These are phyloP conservation scores for Mycena chlorophos DNA, from an alignment of 768 basidiomycete species.

Conservation along the genomic window DNA sequence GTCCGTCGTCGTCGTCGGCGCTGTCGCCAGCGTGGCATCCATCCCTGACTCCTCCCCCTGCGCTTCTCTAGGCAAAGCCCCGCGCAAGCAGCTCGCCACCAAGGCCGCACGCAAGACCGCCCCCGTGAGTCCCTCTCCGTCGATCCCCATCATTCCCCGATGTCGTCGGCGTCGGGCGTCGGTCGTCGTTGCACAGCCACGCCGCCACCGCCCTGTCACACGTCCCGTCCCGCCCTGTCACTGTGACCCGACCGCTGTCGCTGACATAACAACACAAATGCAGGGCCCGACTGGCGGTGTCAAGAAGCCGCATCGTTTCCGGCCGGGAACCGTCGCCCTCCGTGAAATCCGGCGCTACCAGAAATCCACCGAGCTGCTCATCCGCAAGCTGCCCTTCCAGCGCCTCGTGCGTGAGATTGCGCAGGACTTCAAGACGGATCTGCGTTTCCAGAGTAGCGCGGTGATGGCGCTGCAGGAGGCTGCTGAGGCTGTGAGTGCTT, in stretches of 20 bases:
- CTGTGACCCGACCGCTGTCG: conserved; percentile 3
- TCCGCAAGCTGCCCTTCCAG: conserved; percentile 99
- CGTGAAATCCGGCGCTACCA: conserved; percentile 99
- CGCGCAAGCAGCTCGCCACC: conserved; percentile 93
- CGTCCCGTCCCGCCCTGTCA: conserved; percentile 14
- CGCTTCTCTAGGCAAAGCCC: conserved; percentile 68
- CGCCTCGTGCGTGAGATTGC: conserved; percentile 95
- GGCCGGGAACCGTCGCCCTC: conserved; percentile 96
- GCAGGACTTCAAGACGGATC: conserved; percentile 60
- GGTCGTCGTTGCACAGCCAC: conserved; percentile 17
- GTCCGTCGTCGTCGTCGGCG: conserved; percentile 43
- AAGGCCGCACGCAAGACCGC: conserved; percentile 93
- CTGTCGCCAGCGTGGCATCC: conserved; percentile 20
- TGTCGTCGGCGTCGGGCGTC: conserved; percentile 24
- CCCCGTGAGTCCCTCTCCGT: conserved; percentile 46
- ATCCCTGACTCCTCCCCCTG: conserved; percentile 26
- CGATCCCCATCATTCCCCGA: conserved; percentile 29
- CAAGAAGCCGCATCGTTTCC: conserved; percentile 99
- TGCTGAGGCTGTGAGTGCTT: conserved; percentile 65
- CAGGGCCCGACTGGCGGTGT: conserved; percentile 91
- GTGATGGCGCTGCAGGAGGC: conserved; percentile 94
- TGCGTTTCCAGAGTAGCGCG: conserved; percentile 95
- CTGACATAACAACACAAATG: conserved; percentile 14
- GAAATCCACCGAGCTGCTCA: conserved; percentile 97
- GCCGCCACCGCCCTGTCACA: conserved; percentile 5